Conservation (phyloP, 257 asterid genomes). For the Osmanthus fragrans region DNA sequence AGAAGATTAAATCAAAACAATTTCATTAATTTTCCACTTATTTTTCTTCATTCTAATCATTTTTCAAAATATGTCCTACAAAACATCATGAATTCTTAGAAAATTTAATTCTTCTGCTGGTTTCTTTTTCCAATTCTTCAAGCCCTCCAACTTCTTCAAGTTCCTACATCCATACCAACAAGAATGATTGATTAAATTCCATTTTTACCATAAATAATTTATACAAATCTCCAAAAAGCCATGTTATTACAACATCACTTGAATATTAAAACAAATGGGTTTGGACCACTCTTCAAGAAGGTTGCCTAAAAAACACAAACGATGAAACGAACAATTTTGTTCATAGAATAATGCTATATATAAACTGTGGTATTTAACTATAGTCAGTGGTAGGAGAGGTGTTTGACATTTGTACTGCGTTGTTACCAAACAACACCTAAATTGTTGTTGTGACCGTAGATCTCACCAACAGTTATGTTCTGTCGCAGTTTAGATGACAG, state of each 20-base stretch:
- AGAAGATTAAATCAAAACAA: background rate
- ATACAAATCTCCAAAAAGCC: background rate
- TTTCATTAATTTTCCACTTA: background rate
- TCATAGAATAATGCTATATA: too few relatives aligned
- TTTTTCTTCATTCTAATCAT: background rate
- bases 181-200: background rate
- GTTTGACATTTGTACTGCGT: too few relatives aligned
- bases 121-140: constrained; percentile 72
- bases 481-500: too few relatives aligned
- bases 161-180: constrained; percentile 48
- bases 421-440: too few relatives aligned
- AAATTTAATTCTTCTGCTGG: constrained; percentile 53
- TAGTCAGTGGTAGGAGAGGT: too few relatives aligned
- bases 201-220: background rate
- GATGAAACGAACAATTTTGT: background rate
- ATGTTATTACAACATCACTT: background rate
- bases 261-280: background rate
- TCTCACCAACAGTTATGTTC: too few relatives aligned
- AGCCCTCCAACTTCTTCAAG: constrained; percentile 85
- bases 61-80: background rate
- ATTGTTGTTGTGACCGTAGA: too few relatives aligned
- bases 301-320: background rate
- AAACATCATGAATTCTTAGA: constrained; percentile 42
- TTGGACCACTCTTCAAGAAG: background rate
- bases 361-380: too few relatives aligned